phyloP scores from a whole-genome alignment of 768 basidiomycete species.

The Lentinula guzmanii region DNA sequence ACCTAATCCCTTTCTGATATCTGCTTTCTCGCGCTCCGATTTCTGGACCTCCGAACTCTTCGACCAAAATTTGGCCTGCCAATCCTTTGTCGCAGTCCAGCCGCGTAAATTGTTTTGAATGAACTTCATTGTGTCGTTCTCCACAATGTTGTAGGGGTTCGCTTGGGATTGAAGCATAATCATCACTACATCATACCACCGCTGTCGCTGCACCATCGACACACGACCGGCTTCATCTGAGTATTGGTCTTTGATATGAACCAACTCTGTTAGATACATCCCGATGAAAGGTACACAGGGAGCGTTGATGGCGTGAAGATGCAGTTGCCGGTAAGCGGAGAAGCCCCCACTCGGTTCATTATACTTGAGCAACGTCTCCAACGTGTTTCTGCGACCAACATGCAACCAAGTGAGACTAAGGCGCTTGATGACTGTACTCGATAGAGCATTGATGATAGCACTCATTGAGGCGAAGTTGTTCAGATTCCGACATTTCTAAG shows the following conservation, averaged over 20 bases:
- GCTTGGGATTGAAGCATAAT: conserved; percentile 54
- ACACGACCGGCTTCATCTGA: conserved; percentile 34
- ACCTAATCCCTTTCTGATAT: conserved; percentile 58
- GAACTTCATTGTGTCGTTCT: conserved; percentile 41
- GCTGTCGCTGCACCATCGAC: conserved; percentile 49
- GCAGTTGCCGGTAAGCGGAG: conserved; percentile 44
- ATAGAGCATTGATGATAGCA: conserved; percentile 58
- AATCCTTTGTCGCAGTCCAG: conserved; percentile 26
- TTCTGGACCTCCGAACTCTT: conserved; percentile 57
- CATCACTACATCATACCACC: conserved; percentile 49
- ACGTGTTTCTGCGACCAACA: conserved; percentile 40
- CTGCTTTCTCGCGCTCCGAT: conserved; percentile 52
- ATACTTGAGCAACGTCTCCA: conserved; percentile 47
- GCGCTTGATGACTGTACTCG: conserved; percentile 50
- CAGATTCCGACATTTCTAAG: conserved; percentile 56
- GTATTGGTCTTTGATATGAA: conserved; percentile 48
- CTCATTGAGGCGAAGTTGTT: conserved; percentile 67
- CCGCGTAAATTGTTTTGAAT: conserved; percentile 38
- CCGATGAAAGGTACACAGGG: conserved; percentile 67
- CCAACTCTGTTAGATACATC: conserved; percentile 57
- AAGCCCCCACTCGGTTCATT: conserved; percentile 59
- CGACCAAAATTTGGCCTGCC: conserved; percentile 45
- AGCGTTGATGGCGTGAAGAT: conserved; percentile 37
- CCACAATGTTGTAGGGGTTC: conserved; percentile 40
- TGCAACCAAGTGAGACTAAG: conserved; percentile 66